Base-by-base conservation (phyloP, 1,139 yeast genomes). In the Candida sanyaensis region DNA sequence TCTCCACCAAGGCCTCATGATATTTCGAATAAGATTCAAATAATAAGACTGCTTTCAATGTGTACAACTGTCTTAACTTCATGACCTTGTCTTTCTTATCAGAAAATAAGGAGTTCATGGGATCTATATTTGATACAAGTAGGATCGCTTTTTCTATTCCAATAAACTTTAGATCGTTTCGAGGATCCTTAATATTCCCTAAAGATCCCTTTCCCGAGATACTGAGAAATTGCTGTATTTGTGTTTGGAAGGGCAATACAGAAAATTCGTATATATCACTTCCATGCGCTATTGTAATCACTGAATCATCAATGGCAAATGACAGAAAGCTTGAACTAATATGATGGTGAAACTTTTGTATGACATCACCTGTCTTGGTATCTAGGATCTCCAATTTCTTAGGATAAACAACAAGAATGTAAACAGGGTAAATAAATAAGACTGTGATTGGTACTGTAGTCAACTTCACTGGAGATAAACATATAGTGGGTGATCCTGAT, bases 321-420 rank as follows among this genome's bases (percentile, higher is more conserved):
- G 55, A 53, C 26, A 70, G 60, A 7, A 51, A 55, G 39, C 50
- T 59, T 10, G 71, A 62, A 49, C 55, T 69, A 42, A 62, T 63
- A 48, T 58, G 65, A 61, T 69, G 79, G n/a, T 51, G 55, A 49
- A 61, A 73, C 42, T 53, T 64, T 52, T 81, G 84, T 21, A 80
- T 63, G 4, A 71, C 31, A 23, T 67, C 69, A 0, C 84, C 84
- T 32, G 66, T 69, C 21, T 65, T 68, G 23, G 68, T 58, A 48
- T 80, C 83, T 11, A 76, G 50, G 0, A 83, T 54, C 47, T 80
- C 83, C 1, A 82, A 55, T 43, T 64, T 69, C 47, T 75, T 75
- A 37, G 65, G 58, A 43, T 70, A 69, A 2, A 74, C 57, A 1
- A 70, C 55, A n/a, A 81, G 53, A 11, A 81, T 52, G 54, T 81